Conservation (phyloP, 2,329 filamentous ascomycete species). For the Chlorencoelia australis region DNA sequence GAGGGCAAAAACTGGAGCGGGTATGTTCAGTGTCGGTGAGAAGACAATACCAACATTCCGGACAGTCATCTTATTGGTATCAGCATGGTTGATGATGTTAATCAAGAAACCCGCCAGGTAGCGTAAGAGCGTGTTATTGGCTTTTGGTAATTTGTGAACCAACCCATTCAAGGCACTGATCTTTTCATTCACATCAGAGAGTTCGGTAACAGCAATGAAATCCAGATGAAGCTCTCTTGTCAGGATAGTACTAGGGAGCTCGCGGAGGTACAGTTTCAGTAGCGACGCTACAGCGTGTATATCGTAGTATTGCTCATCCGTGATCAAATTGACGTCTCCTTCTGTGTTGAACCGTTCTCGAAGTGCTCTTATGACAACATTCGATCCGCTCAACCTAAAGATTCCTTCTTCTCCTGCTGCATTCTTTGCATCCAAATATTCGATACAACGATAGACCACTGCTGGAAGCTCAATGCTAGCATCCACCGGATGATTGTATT, state of each 20-base stretch:
- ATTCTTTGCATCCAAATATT: conserved; percentile 78
- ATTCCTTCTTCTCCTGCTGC: conserved; percentile 86
- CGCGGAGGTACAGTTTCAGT: conserved; percentile 86
- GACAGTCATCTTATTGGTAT: conserved; percentile 95
- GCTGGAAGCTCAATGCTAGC: conserved; percentile 71
- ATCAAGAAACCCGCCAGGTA: conserved; percentile 84
- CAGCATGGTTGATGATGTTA: conserved; percentile 81
- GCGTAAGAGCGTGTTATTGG: conserved; percentile 72
- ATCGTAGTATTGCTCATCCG: conserved; percentile 79
- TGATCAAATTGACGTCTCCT: conserved; percentile 79
- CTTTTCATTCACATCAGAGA: conserved; percentile 66
- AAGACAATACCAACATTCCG: conserved; percentile 98
- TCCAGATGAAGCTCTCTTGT: conserved; percentile 84
- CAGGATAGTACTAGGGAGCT: conserved; percentile 82
- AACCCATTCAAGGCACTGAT: conserved; percentile 65
- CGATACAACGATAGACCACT: conserved; percentile 89
- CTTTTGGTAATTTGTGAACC: conserved; percentile 66
- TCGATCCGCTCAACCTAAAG: conserved; percentile 94
- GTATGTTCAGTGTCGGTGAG: conserved; percentile 92
- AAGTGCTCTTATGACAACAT: conserved; percentile 82
- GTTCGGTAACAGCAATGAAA: conserved; percentile 76
- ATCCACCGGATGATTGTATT: conserved; percentile 64
- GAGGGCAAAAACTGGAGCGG: conserved; percentile 84
- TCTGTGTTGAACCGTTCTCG: conserved; percentile 90
- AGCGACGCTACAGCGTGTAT: conserved; percentile 93